A percentile compares a stretch with the other conserved stretches of the same genome.
Conservation (phyloP, 768 basidiomycete genomes). For the Clitopilus hobsonii region DNA sequence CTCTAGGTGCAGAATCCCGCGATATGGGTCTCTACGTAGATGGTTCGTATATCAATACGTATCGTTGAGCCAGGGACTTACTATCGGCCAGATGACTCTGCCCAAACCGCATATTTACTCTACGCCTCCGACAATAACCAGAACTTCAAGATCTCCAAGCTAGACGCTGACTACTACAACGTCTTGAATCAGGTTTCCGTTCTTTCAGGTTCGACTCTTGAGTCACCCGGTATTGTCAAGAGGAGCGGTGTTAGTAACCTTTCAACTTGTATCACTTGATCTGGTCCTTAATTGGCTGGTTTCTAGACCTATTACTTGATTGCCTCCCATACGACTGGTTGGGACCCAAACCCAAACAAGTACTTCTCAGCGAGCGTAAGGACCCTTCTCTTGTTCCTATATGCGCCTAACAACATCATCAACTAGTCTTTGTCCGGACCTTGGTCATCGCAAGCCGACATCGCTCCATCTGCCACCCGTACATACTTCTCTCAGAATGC, state of each 20-base stretch:
- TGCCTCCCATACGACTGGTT: conserved; percentile 54
- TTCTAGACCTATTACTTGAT: conserved; percentile 50
- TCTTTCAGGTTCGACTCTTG: conserved; percentile 50
- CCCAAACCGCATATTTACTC: conserved; percentile 50
- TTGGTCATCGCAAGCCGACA: conserved; percentile 54
- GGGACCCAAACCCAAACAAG: conserved; percentile 62
- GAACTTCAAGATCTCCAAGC: conserved; percentile 59
- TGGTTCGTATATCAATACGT: conserved; percentile 16
- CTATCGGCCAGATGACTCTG: conserved; percentile 11
- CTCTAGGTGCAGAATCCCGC: conserved; percentile 54
- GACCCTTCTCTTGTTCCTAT: conserved; percentile 9
- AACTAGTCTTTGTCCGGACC: conserved; percentile 48
- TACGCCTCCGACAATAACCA: conserved; percentile 68
- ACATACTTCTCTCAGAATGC: conserved; percentile 64
- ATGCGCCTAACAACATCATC: not conserved
- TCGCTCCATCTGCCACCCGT: conserved; percentile 42
- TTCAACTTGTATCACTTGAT: too few species aligned
- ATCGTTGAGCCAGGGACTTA: not conserved
- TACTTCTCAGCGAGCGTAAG: conserved; percentile 46
- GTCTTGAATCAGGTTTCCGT: conserved; percentile 43
- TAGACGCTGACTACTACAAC: conserved; percentile 57
- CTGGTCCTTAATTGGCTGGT: not conserved
- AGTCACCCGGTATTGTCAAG: conserved; percentile 60
- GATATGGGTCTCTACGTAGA: conserved; percentile 56
- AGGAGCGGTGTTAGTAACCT: conserved; percentile 45